These are phyloP conservation scores for Boletus tylopilopsis DNA, from an alignment of 768 basidiomycete genomes.

Conservation along the genomic window DNA sequence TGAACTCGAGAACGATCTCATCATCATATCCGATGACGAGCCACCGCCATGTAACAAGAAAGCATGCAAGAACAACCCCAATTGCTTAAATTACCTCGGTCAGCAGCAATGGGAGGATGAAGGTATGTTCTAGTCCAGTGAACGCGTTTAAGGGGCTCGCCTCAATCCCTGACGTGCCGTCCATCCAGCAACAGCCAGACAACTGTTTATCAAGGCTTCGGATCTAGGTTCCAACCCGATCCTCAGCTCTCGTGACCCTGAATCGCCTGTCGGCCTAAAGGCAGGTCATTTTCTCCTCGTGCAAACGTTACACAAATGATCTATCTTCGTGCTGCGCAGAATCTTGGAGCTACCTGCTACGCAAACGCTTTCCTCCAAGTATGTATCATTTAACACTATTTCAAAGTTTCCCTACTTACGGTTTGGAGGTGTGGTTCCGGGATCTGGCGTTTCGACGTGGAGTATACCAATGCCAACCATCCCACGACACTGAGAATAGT, in stretches of 20 bases:
- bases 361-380: constrained; percentile 94
- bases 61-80: constrained; percentile 70
- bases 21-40: constrained; percentile 70
- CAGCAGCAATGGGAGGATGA: constrained; percentile 78
- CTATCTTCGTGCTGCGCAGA: constrained; percentile 42
- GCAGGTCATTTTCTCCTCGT: constrained; percentile 34
- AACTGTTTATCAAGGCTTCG: constrained; percentile 48
- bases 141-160: constrained; percentile 6
- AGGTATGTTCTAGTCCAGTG: constrained; percentile 39
- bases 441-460: constrained; percentile 77
- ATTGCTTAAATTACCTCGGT: constrained; percentile 85
- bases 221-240: constrained; percentile 57
- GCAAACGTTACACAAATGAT: neutral
- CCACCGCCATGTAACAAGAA: constrained; percentile 53
- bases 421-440: constrained; percentile 82
- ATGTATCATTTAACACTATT: constrained; percentile 8
- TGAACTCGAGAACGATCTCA: constrained; percentile 58
- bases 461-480: constrained; percentile 73
- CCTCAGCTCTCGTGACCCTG: constrained; percentile 43
- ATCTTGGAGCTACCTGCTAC: constrained; percentile 96
- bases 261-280: constrained; percentile 73
- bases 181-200: constrained; percentile 44
- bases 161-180: constrained; percentile 11
- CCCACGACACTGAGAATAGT: constrained; percentile 42
- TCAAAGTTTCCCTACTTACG: constrained; percentile 2